Percentiles rank a stretch among this genome's conserved stretches.
Evolutionary conservation across 768 basidiomycete species (phyloP).

Genomic region (Russula emetica): DNA sequence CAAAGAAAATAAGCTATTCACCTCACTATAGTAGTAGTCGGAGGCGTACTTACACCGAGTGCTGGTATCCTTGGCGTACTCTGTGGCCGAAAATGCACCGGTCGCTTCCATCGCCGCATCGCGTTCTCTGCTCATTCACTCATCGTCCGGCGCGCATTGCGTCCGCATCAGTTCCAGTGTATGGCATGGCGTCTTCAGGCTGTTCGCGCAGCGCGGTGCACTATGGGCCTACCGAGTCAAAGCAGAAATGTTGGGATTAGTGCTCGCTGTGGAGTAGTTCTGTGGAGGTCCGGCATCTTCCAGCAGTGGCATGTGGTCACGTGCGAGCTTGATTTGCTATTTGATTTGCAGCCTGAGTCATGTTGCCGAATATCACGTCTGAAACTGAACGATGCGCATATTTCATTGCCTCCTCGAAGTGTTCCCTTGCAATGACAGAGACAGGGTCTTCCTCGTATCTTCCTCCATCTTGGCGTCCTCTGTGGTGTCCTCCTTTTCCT

Average conservation of each 20-base stretch:
- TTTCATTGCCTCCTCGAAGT: conserved; percentile 99
- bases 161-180: conserved; percentile 57
- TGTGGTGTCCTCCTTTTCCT: conserved; percentile 71
- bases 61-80: conserved; percentile 82
- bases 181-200: conserved; percentile 68
- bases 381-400: conserved; percentile 96
- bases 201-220: conserved; percentile 47
- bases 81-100: conserved; percentile 50
- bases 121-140: conserved; percentile 64
- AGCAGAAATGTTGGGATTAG: too few relatives aligned
- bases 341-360: too few relatives aligned
- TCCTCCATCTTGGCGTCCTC: conserved; percentile 69
- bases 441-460: conserved; percentile 80
- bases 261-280: too few relatives aligned
- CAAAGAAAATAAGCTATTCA: too few relatives aligned
- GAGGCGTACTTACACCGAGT: conserved; percentile 72
- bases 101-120: too few relatives aligned
- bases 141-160: conserved; percentile 40
- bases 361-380: conserved; percentile 94
- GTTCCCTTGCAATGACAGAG: conserved; percentile 82
- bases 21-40: conserved; percentile 42
- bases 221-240: conserved; percentile 39
- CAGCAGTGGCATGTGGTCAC: too few relatives aligned
- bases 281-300: too few relatives aligned
- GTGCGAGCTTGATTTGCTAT: too few relatives aligned